Evolutionary conservation across 139 green algal genomes (phyloP).

Genomic region (Zygnema cylindricum): DNA sequence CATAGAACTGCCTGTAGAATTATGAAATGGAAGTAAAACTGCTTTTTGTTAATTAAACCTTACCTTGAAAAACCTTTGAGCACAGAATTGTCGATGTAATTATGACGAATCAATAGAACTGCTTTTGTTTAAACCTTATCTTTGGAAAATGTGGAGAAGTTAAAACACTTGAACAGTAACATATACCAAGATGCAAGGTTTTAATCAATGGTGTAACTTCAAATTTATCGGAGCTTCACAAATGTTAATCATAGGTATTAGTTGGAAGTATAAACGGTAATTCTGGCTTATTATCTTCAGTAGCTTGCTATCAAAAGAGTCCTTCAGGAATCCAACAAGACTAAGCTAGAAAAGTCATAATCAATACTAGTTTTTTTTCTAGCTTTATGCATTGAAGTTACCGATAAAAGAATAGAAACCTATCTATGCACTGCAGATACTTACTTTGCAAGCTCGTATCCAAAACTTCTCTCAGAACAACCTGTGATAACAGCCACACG

Average conservation of each 20-base stretch:
- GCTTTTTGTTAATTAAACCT: background rate
- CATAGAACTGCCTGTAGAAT: background rate
- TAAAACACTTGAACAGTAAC: too few species aligned
- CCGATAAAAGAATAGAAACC: background rate
- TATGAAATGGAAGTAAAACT: background rate
- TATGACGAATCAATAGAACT: background rate
- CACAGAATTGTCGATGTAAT: background rate
- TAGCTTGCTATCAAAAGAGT: background rate
- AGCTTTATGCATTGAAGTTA: background rate
- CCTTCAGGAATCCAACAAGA: background rate
- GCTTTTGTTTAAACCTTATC: background rate
- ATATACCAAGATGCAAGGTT: too few species aligned
- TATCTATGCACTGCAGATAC: background rate
- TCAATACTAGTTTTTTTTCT: slow-evolving; percentile 1
- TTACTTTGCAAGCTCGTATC: slow-evolving; percentile 32
- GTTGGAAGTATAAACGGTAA: background rate
- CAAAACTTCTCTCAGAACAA: slow-evolving; percentile 25
- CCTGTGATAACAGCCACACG: slow-evolving; percentile 29
- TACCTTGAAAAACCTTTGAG: background rate
- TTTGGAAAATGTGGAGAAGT: background rate
- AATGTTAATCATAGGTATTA: too few species aligned
- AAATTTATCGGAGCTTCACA: too few species aligned
- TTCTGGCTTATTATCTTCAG: background rate
- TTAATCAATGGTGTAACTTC: too few species aligned
- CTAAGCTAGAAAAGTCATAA: background rate